These are phyloP conservation scores for Sporothrix variecibatus DNA, from an alignment of 2,329 filamentous ascomycete genomes.

Conservation along the genomic window DNA sequence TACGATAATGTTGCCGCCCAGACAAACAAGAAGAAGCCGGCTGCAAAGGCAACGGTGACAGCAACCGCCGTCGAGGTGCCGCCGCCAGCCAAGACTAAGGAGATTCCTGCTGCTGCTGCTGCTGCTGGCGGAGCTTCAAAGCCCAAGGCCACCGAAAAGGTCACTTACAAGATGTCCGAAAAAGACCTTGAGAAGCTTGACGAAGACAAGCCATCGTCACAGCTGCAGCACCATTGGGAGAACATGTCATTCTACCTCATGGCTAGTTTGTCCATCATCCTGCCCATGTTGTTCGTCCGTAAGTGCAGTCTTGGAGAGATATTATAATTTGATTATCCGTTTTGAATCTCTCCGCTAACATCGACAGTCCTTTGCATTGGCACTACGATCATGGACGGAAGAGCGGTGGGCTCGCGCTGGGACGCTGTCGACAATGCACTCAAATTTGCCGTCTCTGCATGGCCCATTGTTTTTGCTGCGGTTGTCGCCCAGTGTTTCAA, in stretches of 20 bases:
- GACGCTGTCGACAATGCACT: conserved; percentile 23
- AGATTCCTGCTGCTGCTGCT: not conserved
- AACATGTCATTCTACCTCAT: conserved; percentile 24
- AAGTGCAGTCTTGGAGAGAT: not conserved
- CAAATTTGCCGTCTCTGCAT: conserved; percentile 29
- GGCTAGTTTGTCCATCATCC: conserved; percentile 25
- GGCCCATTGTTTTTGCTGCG: conserved; percentile 33
- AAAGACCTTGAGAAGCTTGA: not conserved
- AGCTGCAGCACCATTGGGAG: conserved; percentile 20
- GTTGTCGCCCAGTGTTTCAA: conserved; percentile 32
- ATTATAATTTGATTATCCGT: no score
- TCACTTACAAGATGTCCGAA: not conserved
- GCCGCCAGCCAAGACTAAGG: not conserved
- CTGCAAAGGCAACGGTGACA: not conserved
- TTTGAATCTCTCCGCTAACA: no score
- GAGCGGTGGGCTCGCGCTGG: conserved; percentile 15
- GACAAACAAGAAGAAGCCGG: not conserved
- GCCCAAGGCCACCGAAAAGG: not conserved
- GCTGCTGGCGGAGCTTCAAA: not conserved
- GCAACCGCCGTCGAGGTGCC: not conserved
- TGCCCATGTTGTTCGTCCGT: conserved; percentile 22
- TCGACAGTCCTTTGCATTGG: not conserved
- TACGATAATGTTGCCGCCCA: not conserved
- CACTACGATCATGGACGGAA: not conserved
- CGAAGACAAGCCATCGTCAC: not conserved